A percentile compares a stretch with the other conserved stretches of the same genome.
Evolutionary conservation across 495 filamentous ascomycete species (phyloP).

Genomic region (Bathelium albidoporum): DNA sequence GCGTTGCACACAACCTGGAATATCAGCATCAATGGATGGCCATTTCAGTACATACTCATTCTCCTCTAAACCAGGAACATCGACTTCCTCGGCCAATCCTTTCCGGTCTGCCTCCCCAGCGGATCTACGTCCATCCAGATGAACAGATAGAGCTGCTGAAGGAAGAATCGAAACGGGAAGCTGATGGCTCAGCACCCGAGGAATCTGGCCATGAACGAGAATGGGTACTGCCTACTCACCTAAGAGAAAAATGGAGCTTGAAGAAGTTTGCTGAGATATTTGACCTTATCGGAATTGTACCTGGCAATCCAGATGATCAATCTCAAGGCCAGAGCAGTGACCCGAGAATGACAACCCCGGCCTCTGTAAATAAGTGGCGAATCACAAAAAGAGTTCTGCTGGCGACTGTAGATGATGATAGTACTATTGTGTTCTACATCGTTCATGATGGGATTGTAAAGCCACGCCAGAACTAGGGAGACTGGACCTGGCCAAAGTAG

Average conservation of each 20-base stretch:
- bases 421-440: conserved; percentile 90
- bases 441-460: conserved; percentile 94
- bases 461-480: conserved; percentile 72
- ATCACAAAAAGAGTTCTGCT: conserved; percentile 61
- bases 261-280: conserved; percentile 68
- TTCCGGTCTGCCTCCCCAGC: conserved; percentile 77
- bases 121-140: conserved; percentile 85
- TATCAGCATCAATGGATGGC: conserved; percentile 80
- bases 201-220: conserved; percentile 41
- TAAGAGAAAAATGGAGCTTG: conserved; percentile 76
- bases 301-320: conserved; percentile 26
- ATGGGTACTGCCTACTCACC: conserved; percentile 77
- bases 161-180: conserved; percentile 15
- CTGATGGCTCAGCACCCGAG: background rate
- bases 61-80: conserved; percentile 23
- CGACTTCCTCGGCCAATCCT: conserved; percentile 54
- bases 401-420: conserved; percentile 77
- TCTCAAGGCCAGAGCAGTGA: conserved; percentile 27
- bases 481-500: background rate
- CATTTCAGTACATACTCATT: conserved; percentile 51
- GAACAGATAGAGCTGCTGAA: conserved; percentile 74
- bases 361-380: conserved; percentile 23
- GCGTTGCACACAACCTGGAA: conserved; percentile 70
- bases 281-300: conserved; percentile 52
- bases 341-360: background rate